Conservation (phyloP, 257 asterid species). For the Ehretia macrophylla region DNA sequence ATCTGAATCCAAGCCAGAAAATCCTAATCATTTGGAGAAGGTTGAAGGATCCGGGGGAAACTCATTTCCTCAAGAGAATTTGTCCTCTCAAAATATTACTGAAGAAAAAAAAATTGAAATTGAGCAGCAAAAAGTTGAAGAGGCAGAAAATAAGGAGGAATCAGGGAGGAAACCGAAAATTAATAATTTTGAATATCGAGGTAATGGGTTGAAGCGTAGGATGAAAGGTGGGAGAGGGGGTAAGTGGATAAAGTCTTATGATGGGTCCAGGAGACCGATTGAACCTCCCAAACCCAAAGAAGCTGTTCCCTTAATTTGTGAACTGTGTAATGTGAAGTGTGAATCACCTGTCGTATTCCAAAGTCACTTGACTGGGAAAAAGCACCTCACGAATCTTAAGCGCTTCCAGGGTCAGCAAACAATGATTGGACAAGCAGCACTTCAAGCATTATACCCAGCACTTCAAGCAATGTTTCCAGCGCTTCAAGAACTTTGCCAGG, state of each 20-base stretch:
- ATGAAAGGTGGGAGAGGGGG: slow-evolving; percentile 35
- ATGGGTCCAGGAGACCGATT: slow-evolving; percentile 23
- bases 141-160: slow-evolving; percentile 22
- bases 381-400: slow-evolving; percentile 52
- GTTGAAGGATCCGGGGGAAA: slow-evolving; percentile 17
- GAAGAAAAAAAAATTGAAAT: slow-evolving; percentile 24
- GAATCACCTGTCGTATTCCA: slow-evolving; percentile 51
- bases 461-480: slow-evolving; percentile 33
- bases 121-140: slow-evolving; percentile 33
- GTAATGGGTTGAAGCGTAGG: slow-evolving; percentile 39
- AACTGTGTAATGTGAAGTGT: slow-evolving; percentile 52
- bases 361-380: slow-evolving; percentile 60
- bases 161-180: slow-evolving; percentile 12
- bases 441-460: slow-evolving; percentile 35
- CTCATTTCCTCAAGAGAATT: slow-evolving; percentile 23
- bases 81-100: slow-evolving; percentile 23
- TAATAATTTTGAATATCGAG: slow-evolving; percentile 22
- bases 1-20: slow-evolving; percentile 26
- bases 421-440: slow-evolving; percentile 38
- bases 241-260: slow-evolving; percentile 20
- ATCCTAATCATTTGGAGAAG: slow-evolving; percentile 20
- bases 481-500: slow-evolving; percentile 26
- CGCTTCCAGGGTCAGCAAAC: slow-evolving; percentile 40
- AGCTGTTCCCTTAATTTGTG: slow-evolving; percentile 51
- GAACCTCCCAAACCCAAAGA: slow-evolving; percentile 47